Evolutionary conservation across 768 basidiomycete genomes (phyloP).

Genomic region (Trametes gibbosa): DNA sequence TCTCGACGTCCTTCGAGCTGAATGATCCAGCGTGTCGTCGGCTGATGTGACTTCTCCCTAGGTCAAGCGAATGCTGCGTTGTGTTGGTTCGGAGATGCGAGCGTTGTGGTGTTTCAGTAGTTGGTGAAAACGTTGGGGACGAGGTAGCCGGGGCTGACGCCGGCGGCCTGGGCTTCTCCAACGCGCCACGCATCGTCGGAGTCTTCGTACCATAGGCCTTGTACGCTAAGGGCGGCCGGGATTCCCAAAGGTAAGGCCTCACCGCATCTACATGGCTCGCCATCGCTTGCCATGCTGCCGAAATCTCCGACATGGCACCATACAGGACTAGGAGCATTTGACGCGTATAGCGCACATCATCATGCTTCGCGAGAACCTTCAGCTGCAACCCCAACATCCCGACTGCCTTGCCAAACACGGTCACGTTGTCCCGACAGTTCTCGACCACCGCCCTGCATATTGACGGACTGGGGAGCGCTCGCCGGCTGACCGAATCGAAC

Average conservation of each 20-base stretch:
- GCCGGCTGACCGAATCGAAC: slow-evolving; percentile 80
- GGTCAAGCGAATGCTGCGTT: slow-evolving; percentile 23
- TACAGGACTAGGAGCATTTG: slow-evolving; percentile 86
- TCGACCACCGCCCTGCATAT: slow-evolving; percentile 79
- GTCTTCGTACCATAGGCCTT: slow-evolving; percentile 28
- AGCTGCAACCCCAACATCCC: slow-evolving; percentile 79
- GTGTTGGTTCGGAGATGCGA: slow-evolving; percentile 33
- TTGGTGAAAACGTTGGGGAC: slow-evolving; percentile 30
- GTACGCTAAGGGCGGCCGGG: slow-evolving; percentile 34
- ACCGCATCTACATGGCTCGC: slow-evolving; percentile 68
- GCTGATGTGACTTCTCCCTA: slow-evolving; percentile 51
- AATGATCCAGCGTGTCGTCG: slow-evolving; percentile 94
- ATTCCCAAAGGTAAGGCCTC: slow-evolving; percentile 56
- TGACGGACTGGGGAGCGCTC: slow-evolving; percentile 61
- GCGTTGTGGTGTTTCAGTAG: slow-evolving; percentile 17
- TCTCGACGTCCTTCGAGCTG: slow-evolving; percentile 87
- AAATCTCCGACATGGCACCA: slow-evolving; percentile 86
- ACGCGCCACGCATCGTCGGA: slow-evolving; percentile 11
- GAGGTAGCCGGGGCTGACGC: slow-evolving; percentile 28
- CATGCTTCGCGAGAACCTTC: slow-evolving; percentile 65
- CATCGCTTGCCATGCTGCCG: slow-evolving; percentile 80
- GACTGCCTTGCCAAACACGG: slow-evolving; percentile 85
- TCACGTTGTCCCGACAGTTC: slow-evolving; percentile 79
- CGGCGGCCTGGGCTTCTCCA: slow-evolving; percentile 19
- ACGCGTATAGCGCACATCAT: slow-evolving; percentile 85